Base-by-base conservation (phyloP, 179 eudicot genomes). In the Vitellaria paradoxa region DNA sequence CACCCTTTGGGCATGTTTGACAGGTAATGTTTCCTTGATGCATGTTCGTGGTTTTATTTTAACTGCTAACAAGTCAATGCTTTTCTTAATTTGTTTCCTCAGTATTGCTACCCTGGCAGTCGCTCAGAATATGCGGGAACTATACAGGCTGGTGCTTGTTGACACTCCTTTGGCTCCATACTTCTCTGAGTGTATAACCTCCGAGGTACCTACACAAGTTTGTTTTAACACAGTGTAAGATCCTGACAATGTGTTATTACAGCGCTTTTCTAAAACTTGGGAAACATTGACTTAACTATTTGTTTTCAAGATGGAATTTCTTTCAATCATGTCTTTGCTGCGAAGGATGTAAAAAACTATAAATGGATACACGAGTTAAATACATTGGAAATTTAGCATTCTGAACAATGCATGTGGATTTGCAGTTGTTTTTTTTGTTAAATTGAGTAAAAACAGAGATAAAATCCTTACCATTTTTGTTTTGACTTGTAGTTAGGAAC, bases 1-100 rank as follows among this genome's bases (percentile, higher is more conserved):
- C 99, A 95, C 72, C 99, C 99, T 42, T 80, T 93, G 87, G 99
- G 99, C 75, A 95, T 95, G 99, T 95, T 95, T 83, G 99, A 95
- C 89, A 95, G 99, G 99, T 93, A 85, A 47, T 65, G n/a, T 57
- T 30, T 81, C 71, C 53, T 55, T 24, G 47, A 62, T 75, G 20
- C 24, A 26, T 69, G 20, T 73, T 68, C 70, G 40, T 30, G 18
- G 21, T 77, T 73, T 30, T 65, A 21, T 55, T 74, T 60, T 53
- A 64, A 21, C 45, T 37, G 65, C 55, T 70, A 49, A 18, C 30
- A 23, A 77, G 70, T 67, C 68, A 72, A 17, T 67, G 66, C 40
- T 79, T 68, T 72, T 60, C 20, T 59, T 30, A 69, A 73, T 81
- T 75, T 72, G 50, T 78, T 75, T 74, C 79, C 74, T 79, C 91